Percentiles rank a stretch among this genome's conserved stretches.
Evolutionary conservation across 2,329 filamentous ascomycete genomes (phyloP).

Genomic region (Cytospora paraplurivora): DNA sequence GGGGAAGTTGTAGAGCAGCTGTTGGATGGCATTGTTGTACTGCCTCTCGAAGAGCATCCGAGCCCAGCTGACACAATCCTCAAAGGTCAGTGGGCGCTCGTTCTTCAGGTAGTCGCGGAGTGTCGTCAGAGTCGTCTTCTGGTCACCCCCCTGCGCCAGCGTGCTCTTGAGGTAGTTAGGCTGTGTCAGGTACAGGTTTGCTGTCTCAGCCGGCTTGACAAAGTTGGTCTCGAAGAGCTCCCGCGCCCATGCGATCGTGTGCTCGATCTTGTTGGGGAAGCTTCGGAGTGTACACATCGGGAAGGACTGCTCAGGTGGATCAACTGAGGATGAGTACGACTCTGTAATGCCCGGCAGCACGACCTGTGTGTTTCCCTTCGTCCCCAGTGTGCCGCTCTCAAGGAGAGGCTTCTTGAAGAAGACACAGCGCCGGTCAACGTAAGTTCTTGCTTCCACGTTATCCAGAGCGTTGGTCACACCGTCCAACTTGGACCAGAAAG

Average conservation of each 20-base stretch:
- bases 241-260: slow-evolving; percentile 97
- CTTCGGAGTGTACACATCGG: slow-evolving; percentile 97
- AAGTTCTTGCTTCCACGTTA: slow-evolving; percentile 95
- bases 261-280: slow-evolving; percentile 98
- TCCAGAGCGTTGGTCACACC: slow-evolving; percentile 96
- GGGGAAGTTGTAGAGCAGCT: slow-evolving; percentile 95
- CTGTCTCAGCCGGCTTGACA: slow-evolving; percentile 88
- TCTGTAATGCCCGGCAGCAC: slow-evolving; percentile 89
- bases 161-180: slow-evolving; percentile 86
- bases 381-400: slow-evolving; percentile 96
- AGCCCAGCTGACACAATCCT: slow-evolving; percentile 96
- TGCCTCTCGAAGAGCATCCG: slow-evolving; percentile 93
- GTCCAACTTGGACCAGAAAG: slow-evolving; percentile 85
- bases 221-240: slow-evolving; percentile 95
- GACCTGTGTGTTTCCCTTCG: slow-evolving; percentile 98
- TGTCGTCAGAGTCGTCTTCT: slow-evolving; percentile 90
- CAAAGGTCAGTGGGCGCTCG: slow-evolving; percentile 87
- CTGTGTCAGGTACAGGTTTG: slow-evolving; percentile 90
- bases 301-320: slow-evolving; percentile 97
- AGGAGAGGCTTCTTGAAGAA: slow-evolving; percentile 97
- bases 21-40: slow-evolving; percentile 95
- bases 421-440: slow-evolving; percentile 93
- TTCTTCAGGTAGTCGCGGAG: slow-evolving; percentile 88
- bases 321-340: slow-evolving; percentile 91
- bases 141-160: slow-evolving; percentile 89